These are phyloP conservation scores for Blastobotrys illinoisensis DNA, from an alignment of 1,139 yeast genomes.

Conservation along the genomic window DNA sequence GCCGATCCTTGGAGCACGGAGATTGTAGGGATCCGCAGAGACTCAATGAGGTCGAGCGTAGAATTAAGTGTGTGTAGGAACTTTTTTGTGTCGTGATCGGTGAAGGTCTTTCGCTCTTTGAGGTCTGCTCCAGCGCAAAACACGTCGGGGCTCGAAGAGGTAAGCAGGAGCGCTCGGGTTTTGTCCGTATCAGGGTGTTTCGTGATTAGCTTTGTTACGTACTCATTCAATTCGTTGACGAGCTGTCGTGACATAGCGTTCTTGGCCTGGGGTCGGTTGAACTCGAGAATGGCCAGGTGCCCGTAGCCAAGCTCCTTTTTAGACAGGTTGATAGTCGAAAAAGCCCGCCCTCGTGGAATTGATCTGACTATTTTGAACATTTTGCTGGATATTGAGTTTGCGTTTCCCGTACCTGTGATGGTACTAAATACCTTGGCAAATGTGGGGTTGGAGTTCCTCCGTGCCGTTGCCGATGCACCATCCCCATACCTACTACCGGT, in stretches of 20 bases:
- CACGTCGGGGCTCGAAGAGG: conserved; percentile 26
- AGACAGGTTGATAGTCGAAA: conserved; percentile 6
- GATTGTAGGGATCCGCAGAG: conserved; percentile 30
- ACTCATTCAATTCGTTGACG: conserved; percentile 25
- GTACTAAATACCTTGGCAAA: background rate
- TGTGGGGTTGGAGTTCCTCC: background rate
- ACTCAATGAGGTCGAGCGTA: conserved; percentile 25
- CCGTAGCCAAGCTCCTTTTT: conserved; percentile 12
- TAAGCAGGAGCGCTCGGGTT: conserved; percentile 28
- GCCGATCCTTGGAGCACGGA: conserved; percentile 30
- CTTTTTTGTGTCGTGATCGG: conserved; percentile 26
- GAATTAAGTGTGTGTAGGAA: conserved; percentile 28
- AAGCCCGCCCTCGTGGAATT: background rate
- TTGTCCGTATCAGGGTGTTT: conserved; percentile 17
- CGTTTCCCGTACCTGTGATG: background rate
- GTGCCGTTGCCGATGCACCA: background rate
- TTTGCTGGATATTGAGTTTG: background rate
- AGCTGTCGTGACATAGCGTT: conserved; percentile 30
- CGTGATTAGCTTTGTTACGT: conserved; percentile 20
- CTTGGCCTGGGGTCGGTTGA: conserved; percentile 31
- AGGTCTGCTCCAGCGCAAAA: conserved; percentile 36
- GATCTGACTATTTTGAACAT: background rate
- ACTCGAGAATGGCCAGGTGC: conserved; percentile 24
- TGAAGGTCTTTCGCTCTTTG: conserved; percentile 31
- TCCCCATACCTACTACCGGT: background rate